Evolutionary conservation across 176 grass and related monocot genomes (phyloP).

Genomic region (Juncus inflexus): DNA sequence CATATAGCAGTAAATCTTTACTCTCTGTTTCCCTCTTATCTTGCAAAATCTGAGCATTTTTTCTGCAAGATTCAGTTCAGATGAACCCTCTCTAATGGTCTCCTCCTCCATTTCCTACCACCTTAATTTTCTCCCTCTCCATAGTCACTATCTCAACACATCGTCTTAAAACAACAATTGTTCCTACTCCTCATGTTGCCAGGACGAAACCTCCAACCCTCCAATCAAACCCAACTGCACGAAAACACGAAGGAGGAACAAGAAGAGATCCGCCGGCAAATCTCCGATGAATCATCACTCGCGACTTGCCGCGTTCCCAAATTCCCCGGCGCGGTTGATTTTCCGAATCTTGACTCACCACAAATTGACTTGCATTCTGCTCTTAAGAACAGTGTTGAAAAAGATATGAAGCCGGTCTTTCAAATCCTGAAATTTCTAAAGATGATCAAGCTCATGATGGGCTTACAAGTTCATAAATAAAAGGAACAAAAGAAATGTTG

Average conservation of each 20-base stretch:
- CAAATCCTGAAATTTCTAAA: conserved; percentile 24
- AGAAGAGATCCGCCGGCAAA: conserved; percentile 34
- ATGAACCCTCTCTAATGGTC: conserved; percentile 25
- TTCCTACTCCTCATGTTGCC: background rate
- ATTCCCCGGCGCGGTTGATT: conserved; percentile 66
- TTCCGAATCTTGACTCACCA: conserved; percentile 1
- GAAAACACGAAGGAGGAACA: conserved; percentile 22
- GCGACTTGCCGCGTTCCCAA: conserved; percentile 49
- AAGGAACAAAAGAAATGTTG: background rate
- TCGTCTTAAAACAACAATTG: no score
- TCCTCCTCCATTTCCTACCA: conserved; percentile 15
- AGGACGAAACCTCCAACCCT: conserved; percentile 50
- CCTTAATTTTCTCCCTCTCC: background rate
- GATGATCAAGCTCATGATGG: conserved; percentile 6
- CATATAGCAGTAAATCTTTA: no score
- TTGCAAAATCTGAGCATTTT: no score
- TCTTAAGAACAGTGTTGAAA: background rate
- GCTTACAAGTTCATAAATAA: background rate
- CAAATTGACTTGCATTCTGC: background rate
- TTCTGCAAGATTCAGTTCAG: no score
- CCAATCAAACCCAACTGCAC: conserved; percentile 17
- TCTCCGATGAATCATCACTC: conserved; percentile 61
- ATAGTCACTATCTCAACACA: background rate
- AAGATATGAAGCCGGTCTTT: conserved; percentile 36
- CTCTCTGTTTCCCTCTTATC: no score